Conservation (phyloP, 495 filamentous ascomycete species). For the Aspergillus wentii region DNA sequence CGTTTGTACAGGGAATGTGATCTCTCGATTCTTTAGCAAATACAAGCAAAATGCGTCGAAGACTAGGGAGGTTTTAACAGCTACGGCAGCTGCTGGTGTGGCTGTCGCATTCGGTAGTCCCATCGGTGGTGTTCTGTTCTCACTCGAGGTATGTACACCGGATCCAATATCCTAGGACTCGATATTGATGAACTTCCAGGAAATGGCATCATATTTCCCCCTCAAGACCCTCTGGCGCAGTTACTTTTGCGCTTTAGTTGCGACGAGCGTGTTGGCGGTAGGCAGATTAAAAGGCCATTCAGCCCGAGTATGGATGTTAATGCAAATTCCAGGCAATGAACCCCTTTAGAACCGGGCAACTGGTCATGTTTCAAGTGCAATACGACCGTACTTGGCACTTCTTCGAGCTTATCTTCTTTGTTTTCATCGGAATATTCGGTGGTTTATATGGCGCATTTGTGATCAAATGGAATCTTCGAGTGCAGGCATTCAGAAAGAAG, state of each 20-base stretch:
- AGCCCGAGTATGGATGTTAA: conserved; percentile 10
- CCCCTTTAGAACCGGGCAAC: conserved; percentile 93
- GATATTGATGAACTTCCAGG: conserved; percentile 37
- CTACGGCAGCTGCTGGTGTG: conserved; percentile 91
- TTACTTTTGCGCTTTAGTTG: conserved; percentile 96
- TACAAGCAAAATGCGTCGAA: conserved; percentile 92
- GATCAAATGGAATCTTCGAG: conserved; percentile 95
- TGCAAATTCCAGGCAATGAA: conserved; percentile 66
- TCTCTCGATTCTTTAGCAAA: conserved; percentile 87
- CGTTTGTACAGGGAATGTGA: conserved; percentile 96
- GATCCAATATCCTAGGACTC: no score
- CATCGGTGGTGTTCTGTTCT: conserved; percentile 95
- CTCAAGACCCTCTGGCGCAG: conserved; percentile 97
- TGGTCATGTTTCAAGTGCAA: conserved; percentile 98
- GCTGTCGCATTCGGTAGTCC: conserved; percentile 96
- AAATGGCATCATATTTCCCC: conserved; percentile 98
- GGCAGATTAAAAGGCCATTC: conserved; percentile 11
- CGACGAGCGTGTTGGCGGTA: conserved; percentile 85
- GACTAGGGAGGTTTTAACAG: conserved; percentile 90
- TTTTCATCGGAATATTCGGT: conserved; percentile 87
- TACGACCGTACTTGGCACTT: conserved; percentile 98
- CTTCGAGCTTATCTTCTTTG: conserved; percentile 91
- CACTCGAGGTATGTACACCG: conserved; percentile 60
- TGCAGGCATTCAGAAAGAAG: conserved; percentile 90
- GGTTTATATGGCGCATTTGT: conserved; percentile 96